Conservation (phyloP, 371 early-diverging fungal genomes). For the Lichtheimia corymbifera region DNA sequence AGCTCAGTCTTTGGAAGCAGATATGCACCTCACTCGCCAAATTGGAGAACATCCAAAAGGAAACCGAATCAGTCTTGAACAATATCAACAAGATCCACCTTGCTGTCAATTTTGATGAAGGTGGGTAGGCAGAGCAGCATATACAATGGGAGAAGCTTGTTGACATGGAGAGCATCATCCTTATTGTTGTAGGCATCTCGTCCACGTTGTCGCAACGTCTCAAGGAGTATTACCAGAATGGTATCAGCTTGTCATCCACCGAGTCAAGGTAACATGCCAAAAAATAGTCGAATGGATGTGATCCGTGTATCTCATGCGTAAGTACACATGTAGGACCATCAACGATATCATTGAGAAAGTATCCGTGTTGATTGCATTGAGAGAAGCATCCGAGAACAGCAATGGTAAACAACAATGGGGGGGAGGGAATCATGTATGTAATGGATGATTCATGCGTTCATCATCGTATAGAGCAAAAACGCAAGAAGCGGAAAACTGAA, state of each 20-base stretch:
- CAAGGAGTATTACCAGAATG: constrained; percentile 38
- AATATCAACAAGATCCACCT: constrained; percentile 46
- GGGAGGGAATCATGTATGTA: neutral
- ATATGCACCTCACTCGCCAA: constrained; percentile 51
- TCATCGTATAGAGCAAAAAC: constrained; percentile 26
- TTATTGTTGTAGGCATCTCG: constrained; percentile 29
- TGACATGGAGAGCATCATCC: too few species aligned
- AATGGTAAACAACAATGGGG: constrained; percentile 20
- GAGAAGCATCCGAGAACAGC: constrained; percentile 52
- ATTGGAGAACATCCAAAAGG: constrained; percentile 49
- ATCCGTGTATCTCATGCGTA: neutral
- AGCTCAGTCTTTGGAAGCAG: constrained; percentile 63
- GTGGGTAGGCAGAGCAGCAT: constrained; percentile 19
- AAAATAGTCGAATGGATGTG: neutral
- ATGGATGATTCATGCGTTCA: neutral
- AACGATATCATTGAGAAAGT: constrained; percentile 58
- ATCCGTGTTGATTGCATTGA: constrained; percentile 53
- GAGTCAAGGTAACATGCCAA: constrained; percentile 39
- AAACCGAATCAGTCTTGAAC: constrained; percentile 35
- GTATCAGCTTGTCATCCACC: constrained; percentile 38
- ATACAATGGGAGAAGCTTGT: too few species aligned
- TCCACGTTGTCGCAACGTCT: constrained; percentile 24
- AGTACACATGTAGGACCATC: constrained; percentile 35
- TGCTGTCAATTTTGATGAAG: constrained; percentile 42
- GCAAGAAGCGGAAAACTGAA: constrained; percentile 71